Evolutionary conservation across 352 stramenopile genomes (phyloP).

Genomic region (Globisporangium solare): DNA sequence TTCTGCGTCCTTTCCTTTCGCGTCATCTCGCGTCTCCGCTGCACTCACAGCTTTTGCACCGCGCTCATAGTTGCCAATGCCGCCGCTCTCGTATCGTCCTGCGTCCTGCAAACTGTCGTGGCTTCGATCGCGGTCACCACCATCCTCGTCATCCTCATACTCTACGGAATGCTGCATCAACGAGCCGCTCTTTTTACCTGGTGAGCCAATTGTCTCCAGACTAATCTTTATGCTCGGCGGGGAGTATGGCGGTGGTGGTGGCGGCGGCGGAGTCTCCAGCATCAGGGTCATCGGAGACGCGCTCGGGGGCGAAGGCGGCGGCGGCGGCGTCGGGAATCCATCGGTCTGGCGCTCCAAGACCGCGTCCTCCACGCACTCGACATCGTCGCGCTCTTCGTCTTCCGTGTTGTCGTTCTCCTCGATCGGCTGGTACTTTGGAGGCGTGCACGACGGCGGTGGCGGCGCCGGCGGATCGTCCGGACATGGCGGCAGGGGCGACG

Average conservation of each 20-base stretch:
- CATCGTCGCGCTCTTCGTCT: slow-evolving; percentile 33
- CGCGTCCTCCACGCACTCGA: slow-evolving; percentile 33
- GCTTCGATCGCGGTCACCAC: too few species aligned
- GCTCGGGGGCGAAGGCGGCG: slow-evolving; percentile 33
- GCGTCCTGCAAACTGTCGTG: slow-evolving; percentile 3
- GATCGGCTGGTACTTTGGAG: slow-evolving; percentile 60
- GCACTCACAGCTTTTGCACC: not conserved
- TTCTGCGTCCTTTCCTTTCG: not conserved
- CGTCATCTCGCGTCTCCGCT: slow-evolving; percentile 1
- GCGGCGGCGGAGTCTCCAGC: slow-evolving; percentile 15
- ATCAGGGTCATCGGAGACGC: slow-evolving; percentile 15
- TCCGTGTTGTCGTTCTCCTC: slow-evolving; percentile 46
- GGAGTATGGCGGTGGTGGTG: slow-evolving; percentile 55
- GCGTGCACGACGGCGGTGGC: slow-evolving; percentile 53
- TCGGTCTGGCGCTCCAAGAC: slow-evolving; percentile 23
- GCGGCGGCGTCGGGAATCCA: slow-evolving; percentile 38
- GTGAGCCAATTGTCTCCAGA: slow-evolving; percentile 22
- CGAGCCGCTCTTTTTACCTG: slow-evolving; percentile 10
- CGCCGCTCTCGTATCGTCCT: slow-evolving; percentile 13
- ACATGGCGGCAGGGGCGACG: slow-evolving; percentile 66
- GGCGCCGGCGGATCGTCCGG: slow-evolving; percentile 62
- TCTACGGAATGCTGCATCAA: slow-evolving; percentile 4
- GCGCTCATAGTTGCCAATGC: slow-evolving; percentile 18
- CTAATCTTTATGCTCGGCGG: slow-evolving; percentile 39
- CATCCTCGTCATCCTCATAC: slow-evolving; percentile 1